phyloP scores from a whole-genome alignment of 2,329 filamentous ascomycete genomes.

The Teratosphaeriaceae sp. region DNA sequence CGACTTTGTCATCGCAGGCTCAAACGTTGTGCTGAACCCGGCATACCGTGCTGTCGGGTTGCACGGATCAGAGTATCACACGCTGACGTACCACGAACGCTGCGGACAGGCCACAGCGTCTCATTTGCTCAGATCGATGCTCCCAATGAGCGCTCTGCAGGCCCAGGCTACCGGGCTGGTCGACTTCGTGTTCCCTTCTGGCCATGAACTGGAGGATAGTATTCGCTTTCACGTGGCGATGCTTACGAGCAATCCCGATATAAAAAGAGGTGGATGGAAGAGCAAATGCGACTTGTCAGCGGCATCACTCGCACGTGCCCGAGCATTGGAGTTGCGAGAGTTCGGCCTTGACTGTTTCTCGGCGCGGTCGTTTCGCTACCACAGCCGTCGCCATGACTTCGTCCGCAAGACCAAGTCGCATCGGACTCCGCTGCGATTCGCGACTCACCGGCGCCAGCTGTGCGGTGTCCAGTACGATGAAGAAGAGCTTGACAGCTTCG shows the following conservation, averaged over 20 bases:
- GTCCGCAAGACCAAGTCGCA: slow-evolving; percentile 34
- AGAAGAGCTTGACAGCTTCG: slow-evolving; percentile 33
- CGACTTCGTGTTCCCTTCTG: slow-evolving; percentile 33
- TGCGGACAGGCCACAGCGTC: slow-evolving; percentile 30
- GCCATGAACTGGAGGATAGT: slow-evolving; percentile 29
- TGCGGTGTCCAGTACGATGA: slow-evolving; percentile 18
- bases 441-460: slow-evolving; percentile 28
- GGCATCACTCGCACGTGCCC: slow-evolving; percentile 27
- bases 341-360: slow-evolving; percentile 41
- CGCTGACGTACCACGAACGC: slow-evolving; percentile 34
- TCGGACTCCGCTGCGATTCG: slow-evolving; percentile 36
- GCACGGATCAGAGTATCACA: slow-evolving; percentile 39
- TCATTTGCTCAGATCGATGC: slow-evolving; percentile 32
- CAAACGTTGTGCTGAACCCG: slow-evolving; percentile 36
- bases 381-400: slow-evolving; percentile 34
- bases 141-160: slow-evolving; percentile 33
- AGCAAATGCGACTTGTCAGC: slow-evolving; percentile 28
- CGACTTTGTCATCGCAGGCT: slow-evolving; percentile 33
- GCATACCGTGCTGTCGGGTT: slow-evolving; percentile 33
- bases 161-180: slow-evolving; percentile 35
- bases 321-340: slow-evolving; percentile 34
- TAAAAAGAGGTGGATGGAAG: slow-evolving; percentile 30
- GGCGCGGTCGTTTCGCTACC: slow-evolving; percentile 31
- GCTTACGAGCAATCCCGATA: slow-evolving; percentile 22
- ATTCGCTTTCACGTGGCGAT: slow-evolving; percentile 31